These are phyloP conservation scores for Lophiostoma macrostomum DNA, from an alignment of 495 filamentous ascomycete genomes.

Conservation along the genomic window DNA sequence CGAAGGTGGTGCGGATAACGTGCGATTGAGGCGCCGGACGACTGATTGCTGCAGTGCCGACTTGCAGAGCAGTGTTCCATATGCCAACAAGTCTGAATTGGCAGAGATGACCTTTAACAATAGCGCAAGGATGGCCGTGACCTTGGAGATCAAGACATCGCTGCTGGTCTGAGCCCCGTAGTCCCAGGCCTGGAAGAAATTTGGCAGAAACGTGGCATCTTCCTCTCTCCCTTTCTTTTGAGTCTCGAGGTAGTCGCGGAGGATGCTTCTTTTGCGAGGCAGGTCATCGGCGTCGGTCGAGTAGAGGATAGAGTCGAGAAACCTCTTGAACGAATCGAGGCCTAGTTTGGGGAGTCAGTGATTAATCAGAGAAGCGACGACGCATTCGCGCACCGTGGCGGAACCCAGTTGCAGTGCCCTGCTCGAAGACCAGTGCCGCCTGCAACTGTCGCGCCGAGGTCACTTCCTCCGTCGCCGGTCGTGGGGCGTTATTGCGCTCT, in stretches of 20 bases:
- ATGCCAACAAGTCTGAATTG: slow-evolving; percentile 64
- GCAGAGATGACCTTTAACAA: slow-evolving; percentile 70
- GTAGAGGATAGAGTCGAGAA: slow-evolving; percentile 63
- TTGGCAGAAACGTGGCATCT: slow-evolving; percentile 60
- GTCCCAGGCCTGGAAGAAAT: slow-evolving; percentile 76
- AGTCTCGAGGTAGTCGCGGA: slow-evolving; percentile 70
- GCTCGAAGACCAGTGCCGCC: slow-evolving; percentile 25
- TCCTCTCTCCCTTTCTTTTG: slow-evolving; percentile 57
- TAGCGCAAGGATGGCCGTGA: slow-evolving; percentile 71
- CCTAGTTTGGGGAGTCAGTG: slow-evolving; percentile 45
- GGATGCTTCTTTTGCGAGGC: slow-evolving; percentile 46
- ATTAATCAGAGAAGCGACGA: not conserved
- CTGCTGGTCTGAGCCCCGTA: slow-evolving; percentile 68
- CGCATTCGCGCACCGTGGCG: slow-evolving; percentile 17
- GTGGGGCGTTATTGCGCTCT: slow-evolving; percentile 1
- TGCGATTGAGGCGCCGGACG: slow-evolving; percentile 66
- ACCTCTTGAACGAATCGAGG: slow-evolving; percentile 71
- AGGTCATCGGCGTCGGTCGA: slow-evolving; percentile 32
- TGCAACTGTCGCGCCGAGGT: slow-evolving; percentile 29
- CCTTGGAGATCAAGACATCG: slow-evolving; percentile 69
- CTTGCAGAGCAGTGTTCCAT: slow-evolving; percentile 69
- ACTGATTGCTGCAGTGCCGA: slow-evolving; percentile 70
- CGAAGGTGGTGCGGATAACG: slow-evolving; percentile 65
- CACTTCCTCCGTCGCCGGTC: slow-evolving; percentile 10
- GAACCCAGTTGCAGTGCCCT: slow-evolving; percentile 17